phyloP scores from a whole-genome alignment of 768 basidiomycete genomes.

The Lactarius hatsudake region DNA sequence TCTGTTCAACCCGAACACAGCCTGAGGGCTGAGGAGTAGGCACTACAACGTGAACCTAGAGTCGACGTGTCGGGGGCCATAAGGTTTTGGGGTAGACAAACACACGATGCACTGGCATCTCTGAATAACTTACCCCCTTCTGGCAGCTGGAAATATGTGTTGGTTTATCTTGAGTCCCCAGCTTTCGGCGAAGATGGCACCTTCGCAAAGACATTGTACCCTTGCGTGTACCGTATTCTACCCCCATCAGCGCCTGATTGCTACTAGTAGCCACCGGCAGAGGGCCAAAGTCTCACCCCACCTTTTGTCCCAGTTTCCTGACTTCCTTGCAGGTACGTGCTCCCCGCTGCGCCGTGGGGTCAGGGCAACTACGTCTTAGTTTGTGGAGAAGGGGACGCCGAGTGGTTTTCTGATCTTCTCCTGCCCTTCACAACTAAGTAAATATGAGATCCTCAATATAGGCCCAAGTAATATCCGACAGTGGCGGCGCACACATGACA shows the following conservation, averaged over 20 bases:
- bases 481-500: background rate
- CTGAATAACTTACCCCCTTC: too few relatives aligned
- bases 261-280: too few relatives aligned
- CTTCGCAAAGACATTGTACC: too few relatives aligned
- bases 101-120: too few relatives aligned
- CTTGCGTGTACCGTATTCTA: background rate
- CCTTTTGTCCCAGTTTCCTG: background rate
- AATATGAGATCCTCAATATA: background rate
- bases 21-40: background rate
- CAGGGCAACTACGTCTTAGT: background rate
- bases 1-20: background rate
- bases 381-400: background rate
- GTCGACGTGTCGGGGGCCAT: background rate
- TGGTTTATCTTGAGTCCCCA: too few relatives aligned
- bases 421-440: background rate
- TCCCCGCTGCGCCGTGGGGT: background rate
- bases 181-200: too few relatives aligned
- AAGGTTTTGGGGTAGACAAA: background rate
- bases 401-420: background rate
- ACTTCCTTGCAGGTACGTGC: background rate
- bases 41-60: background rate
- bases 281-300: background rate
- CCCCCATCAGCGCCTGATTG: background rate
- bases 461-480: background rate
- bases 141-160: background rate